A percentile compares a stretch with the other conserved stretches of the same genome.
Conservation (phyloP, 148 eudicot genomes). For the Persicaria tinctoria region DNA sequence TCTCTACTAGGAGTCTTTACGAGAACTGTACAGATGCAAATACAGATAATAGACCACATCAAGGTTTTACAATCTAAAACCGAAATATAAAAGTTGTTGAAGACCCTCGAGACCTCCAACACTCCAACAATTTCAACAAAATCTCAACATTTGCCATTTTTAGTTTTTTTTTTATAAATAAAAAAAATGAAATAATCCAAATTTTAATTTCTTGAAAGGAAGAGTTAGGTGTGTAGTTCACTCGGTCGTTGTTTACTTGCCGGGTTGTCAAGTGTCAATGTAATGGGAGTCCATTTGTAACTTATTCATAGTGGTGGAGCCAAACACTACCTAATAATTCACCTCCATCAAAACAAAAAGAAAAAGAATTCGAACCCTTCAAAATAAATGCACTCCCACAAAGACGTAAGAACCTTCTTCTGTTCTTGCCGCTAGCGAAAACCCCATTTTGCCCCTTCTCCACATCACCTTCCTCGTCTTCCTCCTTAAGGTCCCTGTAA, state of each 20-base stretch:
- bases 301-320: conserved; percentile 8
- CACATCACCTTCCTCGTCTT: background rate
- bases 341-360: background rate
- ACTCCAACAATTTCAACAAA: no score
- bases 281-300: background rate
- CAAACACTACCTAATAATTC: conserved; percentile 2
- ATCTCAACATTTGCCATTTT: no score
- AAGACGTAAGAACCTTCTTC: conserved; percentile 3
- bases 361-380: background rate
- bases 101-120: no score
- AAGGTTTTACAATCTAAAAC: no score
- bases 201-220: no score
- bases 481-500: background rate
- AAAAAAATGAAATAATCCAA: no score
- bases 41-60: no score
- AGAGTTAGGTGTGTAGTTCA: background rate
- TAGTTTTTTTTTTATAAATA: no score
- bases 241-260: conserved; percentile 1
- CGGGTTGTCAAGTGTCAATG: background rate
- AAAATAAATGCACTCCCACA: conserved; percentile 6
- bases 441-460: conserved; percentile 3
- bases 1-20: no score
- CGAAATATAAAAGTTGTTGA: no score
- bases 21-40: no score
- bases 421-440: background rate